Conservation (phyloP, 768 basidiomycete species). For the Bullera alba region DNA sequence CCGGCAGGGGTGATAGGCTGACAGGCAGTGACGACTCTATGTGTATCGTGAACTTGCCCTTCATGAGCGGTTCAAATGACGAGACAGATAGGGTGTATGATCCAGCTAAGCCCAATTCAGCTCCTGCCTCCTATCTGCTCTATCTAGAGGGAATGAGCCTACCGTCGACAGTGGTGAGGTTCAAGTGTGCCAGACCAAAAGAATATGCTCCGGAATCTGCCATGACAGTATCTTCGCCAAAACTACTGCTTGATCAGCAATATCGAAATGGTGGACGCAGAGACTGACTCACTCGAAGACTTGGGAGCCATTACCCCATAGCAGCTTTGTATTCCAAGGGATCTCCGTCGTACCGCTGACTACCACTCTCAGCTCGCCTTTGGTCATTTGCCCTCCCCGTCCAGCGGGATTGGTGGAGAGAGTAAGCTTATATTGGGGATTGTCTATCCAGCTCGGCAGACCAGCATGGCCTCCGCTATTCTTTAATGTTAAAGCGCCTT, state of each 20-base stretch:
- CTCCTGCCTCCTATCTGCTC: neutral
- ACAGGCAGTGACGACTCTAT: constrained; percentile 60
- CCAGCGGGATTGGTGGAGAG: constrained; percentile 49
- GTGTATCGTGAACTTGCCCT: constrained; percentile 60
- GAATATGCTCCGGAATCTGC: constrained; percentile 73
- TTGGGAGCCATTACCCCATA: constrained; percentile 70
- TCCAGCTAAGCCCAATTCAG: constrained; percentile 52
- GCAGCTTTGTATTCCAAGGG: constrained; percentile 64
- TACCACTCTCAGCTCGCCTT: constrained; percentile 49
- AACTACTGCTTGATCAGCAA: neutral
- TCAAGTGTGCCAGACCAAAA: constrained; percentile 62
- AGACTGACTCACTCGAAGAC: constrained; percentile 60
- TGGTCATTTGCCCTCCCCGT: neutral
- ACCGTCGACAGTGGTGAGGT: constrained; percentile 55
- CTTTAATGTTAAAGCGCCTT: constrained; percentile 59
- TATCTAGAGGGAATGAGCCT: no score
- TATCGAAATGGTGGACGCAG: neutral
- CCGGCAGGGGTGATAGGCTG: constrained; percentile 60
- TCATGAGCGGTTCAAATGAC: constrained; percentile 66
- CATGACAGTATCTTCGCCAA: constrained; percentile 54
- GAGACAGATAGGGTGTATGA: constrained; percentile 80
- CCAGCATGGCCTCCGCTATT: constrained; percentile 79
- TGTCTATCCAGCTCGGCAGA: constrained; percentile 73
- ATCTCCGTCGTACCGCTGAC: constrained; percentile 59
- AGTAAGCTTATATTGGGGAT: constrained; percentile 76